These are phyloP conservation scores for Corylus americana DNA, from an alignment of 306 rosid genomes.

Conservation along the genomic window DNA sequence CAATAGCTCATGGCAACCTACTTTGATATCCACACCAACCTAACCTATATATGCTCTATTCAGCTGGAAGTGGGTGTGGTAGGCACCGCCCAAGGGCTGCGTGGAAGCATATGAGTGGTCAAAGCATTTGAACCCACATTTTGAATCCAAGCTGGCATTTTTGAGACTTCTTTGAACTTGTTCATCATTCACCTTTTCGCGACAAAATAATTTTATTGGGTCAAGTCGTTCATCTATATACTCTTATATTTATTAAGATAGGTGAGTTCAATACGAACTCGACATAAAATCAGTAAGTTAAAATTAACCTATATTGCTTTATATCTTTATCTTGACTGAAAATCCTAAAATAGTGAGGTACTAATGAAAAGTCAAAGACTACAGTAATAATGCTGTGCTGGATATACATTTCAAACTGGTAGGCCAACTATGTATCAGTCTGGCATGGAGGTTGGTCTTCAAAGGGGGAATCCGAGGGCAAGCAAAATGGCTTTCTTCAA, in stretches of 20 bases:
- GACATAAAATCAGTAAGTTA: no score
- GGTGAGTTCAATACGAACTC: no score
- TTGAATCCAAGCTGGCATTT: not conserved
- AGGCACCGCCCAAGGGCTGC: constrained; percentile 6
- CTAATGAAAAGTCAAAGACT: constrained; percentile 17
- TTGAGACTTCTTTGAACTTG: constrained; percentile 4
- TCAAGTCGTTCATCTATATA: no score
- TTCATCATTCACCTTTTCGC: not conserved
- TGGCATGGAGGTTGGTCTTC: constrained; percentile 9
- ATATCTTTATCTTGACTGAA: no score
- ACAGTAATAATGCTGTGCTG: not conserved
- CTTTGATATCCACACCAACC: not conserved
- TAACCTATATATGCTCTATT: not conserved
- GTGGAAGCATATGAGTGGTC: not conserved
- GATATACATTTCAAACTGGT: constrained; percentile 9
- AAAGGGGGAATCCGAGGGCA: constrained; percentile 34
- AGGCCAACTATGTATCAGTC: not conserved
- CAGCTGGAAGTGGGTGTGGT: not conserved
- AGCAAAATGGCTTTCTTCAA: not conserved
- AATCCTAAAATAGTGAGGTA: not conserved
- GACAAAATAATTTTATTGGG: no score
- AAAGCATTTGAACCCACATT: not conserved
- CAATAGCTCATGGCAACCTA: not conserved
- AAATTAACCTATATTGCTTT: no score
- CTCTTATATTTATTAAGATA: no score